Base-by-base conservation (phyloP, 305 asterid genomes). In the Fraxinus greggii region DNA sequence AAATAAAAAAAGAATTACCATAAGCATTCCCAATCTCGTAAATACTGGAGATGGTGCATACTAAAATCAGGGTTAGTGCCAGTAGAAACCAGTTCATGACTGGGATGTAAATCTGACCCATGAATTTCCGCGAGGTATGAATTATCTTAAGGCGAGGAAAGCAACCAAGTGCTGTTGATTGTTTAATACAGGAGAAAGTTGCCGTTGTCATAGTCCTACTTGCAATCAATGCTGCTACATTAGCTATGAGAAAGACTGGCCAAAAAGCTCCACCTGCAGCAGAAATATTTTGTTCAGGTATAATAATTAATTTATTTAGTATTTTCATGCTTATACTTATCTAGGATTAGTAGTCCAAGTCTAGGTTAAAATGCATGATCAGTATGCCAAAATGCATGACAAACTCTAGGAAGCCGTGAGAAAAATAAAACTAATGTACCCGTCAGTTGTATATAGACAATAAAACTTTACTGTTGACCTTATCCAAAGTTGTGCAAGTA, bases 141-240 rank as follows among this genome's bases (percentile, higher is more conserved):
- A 97, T 84, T 78, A 97, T 95, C 90, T 97, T 97, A 56, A 97
- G 97, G 84, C 99, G 98, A 82, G 99, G 99, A 87, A 97, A 97
- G 87, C 99, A 97, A 78, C 99, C 99, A 54, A 97, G 98, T 7
- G 98, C 96, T 40, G 93, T 90, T 83, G 99, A 95, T 83, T 97
- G 98, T 80, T 97, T 97, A 51, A 97, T 92, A 87, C 99, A 97
- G 70, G 99, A 95, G 90, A 97, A 97, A 69, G 98, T 93, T 29
- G 99, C 98, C 74, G 99, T 95, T 63, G 98, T 95, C 98, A 95
- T 97, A 72, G 98, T 93, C 90, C 99, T 89, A 91, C 99, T 97
- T 85, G 99, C 99, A 84, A 97, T 97, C 88, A 97, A 86, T 72
- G 99, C 99, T 83, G 99, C 99, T 81, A 93, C 82, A 84, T 92